Conservation (phyloP, 2,329 filamentous ascomycete genomes). For the Colletotrichum acutatum region DNA sequence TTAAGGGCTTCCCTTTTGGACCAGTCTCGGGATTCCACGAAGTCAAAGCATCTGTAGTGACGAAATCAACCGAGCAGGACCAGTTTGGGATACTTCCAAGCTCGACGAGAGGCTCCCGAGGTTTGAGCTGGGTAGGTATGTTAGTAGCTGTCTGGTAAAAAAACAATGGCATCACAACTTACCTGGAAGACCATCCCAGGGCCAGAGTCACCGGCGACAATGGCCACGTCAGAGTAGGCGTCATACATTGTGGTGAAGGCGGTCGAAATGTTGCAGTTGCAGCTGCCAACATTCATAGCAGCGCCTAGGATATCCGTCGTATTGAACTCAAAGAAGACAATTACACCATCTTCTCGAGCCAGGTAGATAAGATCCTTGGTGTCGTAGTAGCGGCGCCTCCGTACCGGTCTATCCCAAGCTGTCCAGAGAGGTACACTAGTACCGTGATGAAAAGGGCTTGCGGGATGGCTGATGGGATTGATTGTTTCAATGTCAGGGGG, state of each 20-base stretch:
- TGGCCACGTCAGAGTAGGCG: slow-evolving; percentile 78
- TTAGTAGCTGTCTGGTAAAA: neutral
- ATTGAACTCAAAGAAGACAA: slow-evolving; percentile 78
- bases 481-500: slow-evolving; percentile 60
- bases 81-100: slow-evolving; percentile 69
- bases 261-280: slow-evolving; percentile 79
- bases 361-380: slow-evolving; percentile 85
- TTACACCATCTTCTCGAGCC: slow-evolving; percentile 85
- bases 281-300: slow-evolving; percentile 69
- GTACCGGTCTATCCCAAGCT: slow-evolving; percentile 83
- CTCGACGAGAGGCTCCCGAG: slow-evolving; percentile 41
- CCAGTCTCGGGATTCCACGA: slow-evolving; percentile 46
- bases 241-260: slow-evolving; percentile 84
- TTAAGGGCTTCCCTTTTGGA: slow-evolving; percentile 33
- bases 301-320: slow-evolving; percentile 65
- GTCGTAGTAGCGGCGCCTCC: slow-evolving; percentile 70
- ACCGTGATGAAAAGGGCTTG: slow-evolving; percentile 60
- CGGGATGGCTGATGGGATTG: slow-evolving; percentile 50
- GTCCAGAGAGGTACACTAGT: slow-evolving; percentile 74
- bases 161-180: slow-evolving; percentile 40
- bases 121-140: slow-evolving; percentile 24
- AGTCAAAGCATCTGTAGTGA: slow-evolving; percentile 54
- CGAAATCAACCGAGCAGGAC: slow-evolving; percentile 68
- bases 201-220: slow-evolving; percentile 82
- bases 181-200: slow-evolving; percentile 82